Evolutionary conservation across 257 asterid species (phyloP).

Genomic region (Lavandula angustifolia): DNA sequence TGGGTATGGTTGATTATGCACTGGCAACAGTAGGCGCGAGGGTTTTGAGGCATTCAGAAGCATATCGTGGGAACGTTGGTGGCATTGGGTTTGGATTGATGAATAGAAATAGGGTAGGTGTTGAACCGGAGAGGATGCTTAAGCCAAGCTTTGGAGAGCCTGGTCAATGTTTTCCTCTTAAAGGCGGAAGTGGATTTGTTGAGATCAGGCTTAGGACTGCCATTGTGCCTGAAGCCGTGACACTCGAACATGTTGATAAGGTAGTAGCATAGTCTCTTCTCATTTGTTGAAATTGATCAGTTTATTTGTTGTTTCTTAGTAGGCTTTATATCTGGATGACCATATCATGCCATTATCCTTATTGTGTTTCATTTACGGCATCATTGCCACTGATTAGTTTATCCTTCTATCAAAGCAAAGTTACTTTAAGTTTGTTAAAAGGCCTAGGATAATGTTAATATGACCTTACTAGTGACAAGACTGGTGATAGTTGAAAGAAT

Average conservation of each 20-base stretch:
- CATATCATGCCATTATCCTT: not conserved
- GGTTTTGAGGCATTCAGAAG: slow-evolving; percentile 78
- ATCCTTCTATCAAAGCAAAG: not conserved
- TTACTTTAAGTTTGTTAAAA: not conserved
- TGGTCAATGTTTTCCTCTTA: slow-evolving; percentile 84
- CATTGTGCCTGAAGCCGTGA: slow-evolving; percentile 77
- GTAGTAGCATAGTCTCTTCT: slow-evolving; percentile 35
- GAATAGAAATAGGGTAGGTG: slow-evolving; percentile 30
- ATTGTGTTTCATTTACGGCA: slow-evolving; percentile 15
- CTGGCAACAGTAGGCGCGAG: slow-evolving; percentile 71
- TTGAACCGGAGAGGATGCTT: slow-evolving; percentile 64
- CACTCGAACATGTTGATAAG: slow-evolving; percentile 84
- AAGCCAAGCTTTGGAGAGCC: slow-evolving; percentile 98
- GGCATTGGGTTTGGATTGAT: slow-evolving; percentile 33
- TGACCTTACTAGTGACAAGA: not conserved
- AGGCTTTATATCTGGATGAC: slow-evolving; percentile 7
- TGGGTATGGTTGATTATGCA: slow-evolving; percentile 87
- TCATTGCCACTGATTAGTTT: not conserved
- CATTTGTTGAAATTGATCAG: slow-evolving; percentile 8
- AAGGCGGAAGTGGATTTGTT: slow-evolving; percentile 69
- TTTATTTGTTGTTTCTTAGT: slow-evolving; percentile 12
- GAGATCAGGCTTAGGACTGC: slow-evolving; percentile 66
- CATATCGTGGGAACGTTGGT: slow-evolving; percentile 34
- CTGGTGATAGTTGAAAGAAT: not conserved
- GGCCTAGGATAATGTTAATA: not conserved